Evolutionary conservation across 345 rosid genomes (phyloP).

Genomic region (Gynandropsis gynandra): DNA sequence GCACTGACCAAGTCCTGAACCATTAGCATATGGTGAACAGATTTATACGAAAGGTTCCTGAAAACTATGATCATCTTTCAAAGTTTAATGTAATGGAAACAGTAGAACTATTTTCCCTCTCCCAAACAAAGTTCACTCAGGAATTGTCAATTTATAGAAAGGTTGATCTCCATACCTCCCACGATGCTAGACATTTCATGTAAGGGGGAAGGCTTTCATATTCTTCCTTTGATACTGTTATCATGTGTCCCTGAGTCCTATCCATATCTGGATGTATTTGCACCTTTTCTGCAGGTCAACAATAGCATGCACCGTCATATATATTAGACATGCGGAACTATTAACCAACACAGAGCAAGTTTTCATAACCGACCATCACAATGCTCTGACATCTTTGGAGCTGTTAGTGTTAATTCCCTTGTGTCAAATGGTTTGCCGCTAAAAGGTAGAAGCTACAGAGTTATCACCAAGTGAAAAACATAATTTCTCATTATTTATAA

Average conservation of each 20-base stretch:
- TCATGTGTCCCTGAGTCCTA: slow-evolving; percentile 20
- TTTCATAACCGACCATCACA: slow-evolving; percentile 35
- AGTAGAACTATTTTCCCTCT: background rate
- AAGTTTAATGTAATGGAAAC: background rate
- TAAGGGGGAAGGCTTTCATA: slow-evolving; percentile 68
- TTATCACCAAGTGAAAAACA: background rate
- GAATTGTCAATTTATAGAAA: background rate
- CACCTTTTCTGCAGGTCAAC: slow-evolving; percentile 22
- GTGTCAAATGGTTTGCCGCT: slow-evolving; percentile 25
- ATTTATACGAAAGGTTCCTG: background rate
- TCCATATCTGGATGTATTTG: slow-evolving; percentile 20
- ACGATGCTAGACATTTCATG: slow-evolving; percentile 58
- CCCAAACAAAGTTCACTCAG: background rate
- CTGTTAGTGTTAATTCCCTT: slow-evolving; percentile 16
- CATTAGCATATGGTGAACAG: slow-evolving; percentile 5
- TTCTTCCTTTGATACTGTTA: slow-evolving; percentile 44
- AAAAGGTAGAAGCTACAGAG: slow-evolving; percentile 22
- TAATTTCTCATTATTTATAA: background rate
- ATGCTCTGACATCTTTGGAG: slow-evolving; percentile 16
- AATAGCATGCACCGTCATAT: slow-evolving; percentile 6
- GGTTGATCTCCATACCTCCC: slow-evolving; percentile 58
- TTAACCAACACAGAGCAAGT: slow-evolving; percentile 2
- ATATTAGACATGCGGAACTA: background rate
- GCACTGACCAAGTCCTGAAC: slow-evolving; percentile 66
- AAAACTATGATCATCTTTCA: background rate